These are phyloP conservation scores for Candida qinlingensis DNA, from an alignment of 805 yeast species.

Conservation along the genomic window DNA sequence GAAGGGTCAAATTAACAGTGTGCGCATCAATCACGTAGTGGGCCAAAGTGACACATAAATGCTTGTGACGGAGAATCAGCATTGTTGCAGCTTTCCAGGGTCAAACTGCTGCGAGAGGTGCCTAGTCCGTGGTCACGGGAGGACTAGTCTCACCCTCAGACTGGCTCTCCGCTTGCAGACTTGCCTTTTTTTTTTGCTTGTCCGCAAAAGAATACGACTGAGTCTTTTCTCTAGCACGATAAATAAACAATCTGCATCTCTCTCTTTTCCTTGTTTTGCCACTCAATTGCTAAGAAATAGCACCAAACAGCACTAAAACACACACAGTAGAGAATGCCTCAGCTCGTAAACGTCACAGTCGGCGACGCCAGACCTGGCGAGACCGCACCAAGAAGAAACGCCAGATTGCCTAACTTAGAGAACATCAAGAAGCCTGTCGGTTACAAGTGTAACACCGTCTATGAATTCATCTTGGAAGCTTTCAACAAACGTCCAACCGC, in stretches of 20 bases:
- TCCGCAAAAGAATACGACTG: too few relatives aligned
- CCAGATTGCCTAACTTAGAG: slow-evolving; percentile 39
- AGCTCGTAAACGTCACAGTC: slow-evolving; percentile 45
- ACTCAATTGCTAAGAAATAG: background rate
- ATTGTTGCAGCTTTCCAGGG: too few relatives aligned
- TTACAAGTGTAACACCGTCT: slow-evolving; percentile 59
- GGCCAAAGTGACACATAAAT: background rate
- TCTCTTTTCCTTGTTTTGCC: background rate
- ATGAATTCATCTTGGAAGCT: slow-evolving; percentile 62
- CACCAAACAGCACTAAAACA: background rate
- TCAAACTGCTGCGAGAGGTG: too few relatives aligned
- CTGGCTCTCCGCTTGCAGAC: too few relatives aligned
- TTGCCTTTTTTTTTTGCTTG: too few relatives aligned
- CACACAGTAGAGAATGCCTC: slow-evolving; percentile 11
- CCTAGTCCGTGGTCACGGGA: too few relatives aligned
- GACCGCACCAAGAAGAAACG: slow-evolving; percentile 76
- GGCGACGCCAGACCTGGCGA: slow-evolving; percentile 72
- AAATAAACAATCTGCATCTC: too few relatives aligned
- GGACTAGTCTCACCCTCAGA: too few relatives aligned
- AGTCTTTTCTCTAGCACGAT: too few relatives aligned
- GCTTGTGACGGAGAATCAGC: background rate
- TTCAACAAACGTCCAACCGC: slow-evolving; percentile 49
- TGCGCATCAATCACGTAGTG: background rate
- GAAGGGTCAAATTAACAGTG: background rate
- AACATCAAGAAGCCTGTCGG: slow-evolving; percentile 57